A percentile compares a stretch with the other conserved stretches of the same genome.
Evolutionary conservation across 768 basidiomycete species (phyloP).

Genomic region (Auricularia auricula-judae): DNA sequence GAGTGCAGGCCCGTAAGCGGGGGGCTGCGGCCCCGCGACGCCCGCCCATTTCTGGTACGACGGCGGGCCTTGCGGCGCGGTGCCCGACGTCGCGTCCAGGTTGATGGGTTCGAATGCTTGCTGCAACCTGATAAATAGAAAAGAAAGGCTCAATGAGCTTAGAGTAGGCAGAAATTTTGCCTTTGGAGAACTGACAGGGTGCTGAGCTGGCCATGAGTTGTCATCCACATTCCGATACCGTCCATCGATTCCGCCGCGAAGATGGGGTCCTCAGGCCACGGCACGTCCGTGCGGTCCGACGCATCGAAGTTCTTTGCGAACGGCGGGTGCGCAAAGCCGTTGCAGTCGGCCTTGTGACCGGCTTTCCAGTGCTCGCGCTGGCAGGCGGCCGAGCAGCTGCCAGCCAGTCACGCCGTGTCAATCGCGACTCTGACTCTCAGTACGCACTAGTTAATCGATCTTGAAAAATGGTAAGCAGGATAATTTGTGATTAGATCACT

Average conservation of each 20-base stretch:
- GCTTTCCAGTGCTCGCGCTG: not conserved
- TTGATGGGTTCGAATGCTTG: not conserved
- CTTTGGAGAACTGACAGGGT: not conserved
- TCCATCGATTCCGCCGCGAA: not conserved
- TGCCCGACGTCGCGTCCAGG: not conserved
- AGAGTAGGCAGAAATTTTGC: too few species aligned
- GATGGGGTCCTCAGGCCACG: not conserved
- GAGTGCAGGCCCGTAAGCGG: not conserved
- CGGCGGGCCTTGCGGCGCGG: not conserved
- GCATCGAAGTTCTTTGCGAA: not conserved
- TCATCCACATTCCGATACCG: not conserved
- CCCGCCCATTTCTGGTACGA: not conserved
- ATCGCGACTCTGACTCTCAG: not conserved
- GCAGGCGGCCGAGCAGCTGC: not conserved
- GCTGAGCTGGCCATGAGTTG: not conserved
- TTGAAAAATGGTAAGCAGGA: not conserved
- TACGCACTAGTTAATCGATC: not conserved
- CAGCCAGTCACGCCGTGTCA: not conserved
- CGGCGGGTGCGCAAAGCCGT: not conserved
- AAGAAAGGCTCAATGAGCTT: not conserved
- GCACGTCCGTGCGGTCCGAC: not conserved
- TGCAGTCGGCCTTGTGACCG: not conserved
- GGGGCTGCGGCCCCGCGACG: not conserved
- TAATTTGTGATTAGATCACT: too few species aligned
- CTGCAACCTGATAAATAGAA: not conserved